A percentile compares a stretch with the other conserved stretches of the same genome.
Evolutionary conservation across 257 asterid species (phyloP).

Genomic region (Rehmannia glutinosa): DNA sequence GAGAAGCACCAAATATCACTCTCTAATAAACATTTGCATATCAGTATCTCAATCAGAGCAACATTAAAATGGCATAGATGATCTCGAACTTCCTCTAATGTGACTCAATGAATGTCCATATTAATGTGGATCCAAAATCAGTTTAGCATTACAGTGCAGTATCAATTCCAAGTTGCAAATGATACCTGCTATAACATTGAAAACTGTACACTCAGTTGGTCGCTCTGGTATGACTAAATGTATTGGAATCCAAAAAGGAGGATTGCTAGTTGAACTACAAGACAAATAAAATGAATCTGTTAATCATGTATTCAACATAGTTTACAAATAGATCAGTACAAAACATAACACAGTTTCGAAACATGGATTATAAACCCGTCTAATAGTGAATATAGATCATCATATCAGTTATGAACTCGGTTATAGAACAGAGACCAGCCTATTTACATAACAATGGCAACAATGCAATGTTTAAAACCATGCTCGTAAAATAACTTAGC

Average conservation of each 20-base stretch:
- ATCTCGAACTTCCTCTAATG: background rate
- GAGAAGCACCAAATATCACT: background rate
- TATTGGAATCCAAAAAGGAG: conserved; percentile 98
- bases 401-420: background rate
- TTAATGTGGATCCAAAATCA: background rate
- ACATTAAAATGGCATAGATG: background rate
- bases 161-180: conserved; percentile 17
- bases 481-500: background rate
- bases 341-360: conserved; percentile 3
- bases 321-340: background rate
- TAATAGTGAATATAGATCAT: background rate
- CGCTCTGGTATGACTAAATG: conserved; percentile 96
- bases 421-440: conserved; percentile 1
- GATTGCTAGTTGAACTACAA: conserved; percentile 79
- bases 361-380: background rate
- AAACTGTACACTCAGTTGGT: conserved; percentile 92
- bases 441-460: background rate
- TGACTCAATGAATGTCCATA: background rate
- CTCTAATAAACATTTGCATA: conserved; percentile 5
- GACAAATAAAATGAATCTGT: conserved; percentile 17
- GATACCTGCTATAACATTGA: conserved; percentile 96
- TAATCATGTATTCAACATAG: background rate
- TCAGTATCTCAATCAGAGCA: conserved; percentile 4
- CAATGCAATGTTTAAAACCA: background rate
- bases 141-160: background rate